Evolutionary conservation across 345 rosid genomes (phyloP).

Genomic region (Trapa incisa): DNA sequence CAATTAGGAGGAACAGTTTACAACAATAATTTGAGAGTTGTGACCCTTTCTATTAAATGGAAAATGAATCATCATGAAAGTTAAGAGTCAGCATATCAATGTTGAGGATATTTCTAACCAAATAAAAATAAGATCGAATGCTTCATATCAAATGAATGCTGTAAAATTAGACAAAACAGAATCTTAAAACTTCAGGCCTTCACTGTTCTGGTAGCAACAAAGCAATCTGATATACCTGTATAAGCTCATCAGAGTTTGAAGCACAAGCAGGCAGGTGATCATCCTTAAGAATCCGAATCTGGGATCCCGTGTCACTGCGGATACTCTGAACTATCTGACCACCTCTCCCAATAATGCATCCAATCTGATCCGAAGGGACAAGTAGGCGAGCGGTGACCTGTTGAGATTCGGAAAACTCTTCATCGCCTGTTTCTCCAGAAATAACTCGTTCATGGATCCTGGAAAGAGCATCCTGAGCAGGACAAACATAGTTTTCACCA

Average conservation of each 20-base stretch:
- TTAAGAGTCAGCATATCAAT: neutral
- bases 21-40: neutral
- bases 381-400: slow-evolving; percentile 67
- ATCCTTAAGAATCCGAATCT: slow-evolving; percentile 84
- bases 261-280: slow-evolving; percentile 82
- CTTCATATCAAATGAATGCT: neutral
- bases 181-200: neutral
- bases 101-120: neutral
- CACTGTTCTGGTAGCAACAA: neutral
- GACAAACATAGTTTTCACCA: slow-evolving; percentile 37
- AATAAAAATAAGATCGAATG: neutral
- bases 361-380: slow-evolving; percentile 97
- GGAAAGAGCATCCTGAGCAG: slow-evolving; percentile 92
- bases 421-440: slow-evolving; percentile 52
- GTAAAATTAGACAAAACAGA: neutral
- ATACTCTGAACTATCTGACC: slow-evolving; percentile 85
- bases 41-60: neutral
- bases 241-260: slow-evolving; percentile 75
- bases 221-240: slow-evolving; percentile 44
- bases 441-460: slow-evolving; percentile 75
- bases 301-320: slow-evolving; percentile 81
- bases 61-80: neutral
- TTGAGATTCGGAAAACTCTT: slow-evolving; percentile 48
- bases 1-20: neutral
- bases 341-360: slow-evolving; percentile 90